Evolutionary conservation across 2,329 filamentous ascomycete species (phyloP), one percentile per base, ranked within the genome.

Genomic region (Cladophialophora bantiana): DNA sequence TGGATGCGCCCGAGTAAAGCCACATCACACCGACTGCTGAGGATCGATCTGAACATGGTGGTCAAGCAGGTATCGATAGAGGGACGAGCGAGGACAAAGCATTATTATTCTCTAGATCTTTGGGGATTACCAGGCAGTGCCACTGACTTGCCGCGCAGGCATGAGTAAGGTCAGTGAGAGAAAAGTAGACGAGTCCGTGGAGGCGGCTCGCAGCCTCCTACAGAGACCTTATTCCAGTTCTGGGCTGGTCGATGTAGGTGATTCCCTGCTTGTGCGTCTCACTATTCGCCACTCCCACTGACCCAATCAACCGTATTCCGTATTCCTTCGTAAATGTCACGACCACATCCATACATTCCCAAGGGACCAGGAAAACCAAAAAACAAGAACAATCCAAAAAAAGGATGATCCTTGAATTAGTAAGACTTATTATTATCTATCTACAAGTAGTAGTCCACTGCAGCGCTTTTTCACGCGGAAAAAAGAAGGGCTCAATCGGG

Each of bases 401-500:
- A 26, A 3, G 26, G 3, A 26, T 26, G 26, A 26, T 26, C 26
- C 26, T 26, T 3, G 26, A 26, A 26, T 26, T 26, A 26, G 26
- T 26, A 26, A 26, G 2, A 26, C 2, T 26, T 26, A 3, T n/a
- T n/a, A n/a, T n/a, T 26, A 26, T 26, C 26, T 26, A 3, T 26
- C 3, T 26, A 3, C 26, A 26, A 26, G 3, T 26, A 26, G 26
- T 26, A 26, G 2, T 26, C 26, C 26, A 26, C 26, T 26, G 26
- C 26, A 26, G 26, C 3, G 26, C 36, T 13, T 38, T 48, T 48
- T 3, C n/a, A 20, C 5, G 3, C 7, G 1, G 59, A 59, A 64
- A 18, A 65, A 65, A 54, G 64, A 31, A n/a, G 73, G 73, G 73
- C 75, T 74, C 70, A 74, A 73, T 73, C 75, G 75, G 75, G 76